Conservation (phyloP, 345 rosid genomes). For the Eutrema japonicum region DNA sequence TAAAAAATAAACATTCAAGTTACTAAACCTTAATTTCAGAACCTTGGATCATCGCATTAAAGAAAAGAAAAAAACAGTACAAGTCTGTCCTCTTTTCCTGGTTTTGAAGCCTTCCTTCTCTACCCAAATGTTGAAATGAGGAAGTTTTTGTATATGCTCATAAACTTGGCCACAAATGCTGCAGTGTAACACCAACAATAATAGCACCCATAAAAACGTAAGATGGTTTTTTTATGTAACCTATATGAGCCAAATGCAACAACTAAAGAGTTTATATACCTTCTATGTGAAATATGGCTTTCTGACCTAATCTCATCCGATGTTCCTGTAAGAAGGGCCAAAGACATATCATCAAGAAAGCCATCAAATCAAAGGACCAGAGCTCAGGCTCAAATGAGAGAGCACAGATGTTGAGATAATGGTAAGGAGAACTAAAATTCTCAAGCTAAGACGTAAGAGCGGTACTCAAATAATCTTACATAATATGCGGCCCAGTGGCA, state of each 20-base stretch:
- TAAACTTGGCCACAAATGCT: constrained; percentile 95
- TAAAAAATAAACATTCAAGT: neutral
- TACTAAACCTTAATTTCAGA: constrained; percentile 13
- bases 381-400: constrained; percentile 6
- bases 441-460: constrained; percentile 17
- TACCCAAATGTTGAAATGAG: constrained; percentile 83
- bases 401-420: constrained; percentile 1
- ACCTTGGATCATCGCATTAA: neutral
- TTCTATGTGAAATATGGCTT: constrained; percentile 94
- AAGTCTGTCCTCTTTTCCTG: constrained; percentile 14
- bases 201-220: neutral
- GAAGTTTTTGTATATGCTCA: constrained; percentile 89
- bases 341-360: constrained; percentile 26
- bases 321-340: constrained; percentile 64
- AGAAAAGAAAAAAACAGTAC: neutral
- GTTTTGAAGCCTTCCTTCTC: constrained; percentile 23
- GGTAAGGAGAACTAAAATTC: neutral
- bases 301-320: constrained; percentile 82
- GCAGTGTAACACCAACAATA: constrained; percentile 38
- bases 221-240: neutral
- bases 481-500: constrained; percentile 98
- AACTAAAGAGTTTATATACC: constrained; percentile 48
- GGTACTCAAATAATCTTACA: constrained; percentile 51
- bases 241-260: constrained; percentile 8
- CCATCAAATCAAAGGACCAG: constrained; percentile 23